Evolutionary conservation across 2,329 filamentous ascomycete species (phyloP).

Genomic region (Colletotrichum shisoi): DNA sequence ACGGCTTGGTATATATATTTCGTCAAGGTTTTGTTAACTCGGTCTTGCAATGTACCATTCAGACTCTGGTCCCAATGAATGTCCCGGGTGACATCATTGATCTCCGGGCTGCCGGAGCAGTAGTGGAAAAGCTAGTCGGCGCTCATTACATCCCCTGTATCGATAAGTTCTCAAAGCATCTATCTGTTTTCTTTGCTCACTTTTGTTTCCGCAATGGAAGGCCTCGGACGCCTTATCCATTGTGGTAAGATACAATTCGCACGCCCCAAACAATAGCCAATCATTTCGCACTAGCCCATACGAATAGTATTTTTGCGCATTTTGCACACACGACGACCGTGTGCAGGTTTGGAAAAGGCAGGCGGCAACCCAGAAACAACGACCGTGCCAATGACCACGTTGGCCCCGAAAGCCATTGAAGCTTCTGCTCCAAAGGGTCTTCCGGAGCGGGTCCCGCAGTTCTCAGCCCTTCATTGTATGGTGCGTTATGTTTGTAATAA

Average conservation of each 20-base stretch:
- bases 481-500: conserved; percentile 1
- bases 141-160: too few species aligned
- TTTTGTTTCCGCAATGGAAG: too few species aligned
- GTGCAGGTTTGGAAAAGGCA: background rate
- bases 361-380: background rate
- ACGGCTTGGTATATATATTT: background rate
- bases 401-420: background rate
- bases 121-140: background rate
- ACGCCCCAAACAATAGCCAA: too few species aligned
- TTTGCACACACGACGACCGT: background rate
- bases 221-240: too few species aligned
- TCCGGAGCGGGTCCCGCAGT: background rate
- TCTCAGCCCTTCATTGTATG: background rate
- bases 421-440: background rate
- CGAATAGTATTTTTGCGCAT: background rate
- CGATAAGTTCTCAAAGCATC: too few species aligned
- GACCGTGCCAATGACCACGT: background rate
- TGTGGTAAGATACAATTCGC: too few species aligned
- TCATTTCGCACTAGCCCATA: background rate
- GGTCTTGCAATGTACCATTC: background rate
- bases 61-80: background rate
- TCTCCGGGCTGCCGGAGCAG: background rate
- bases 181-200: too few species aligned
- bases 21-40: background rate
- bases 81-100: background rate